Evolutionary conservation across 2,329 filamentous ascomycete species (phyloP).

Genomic region (Phialocephala subalpina): DNA sequence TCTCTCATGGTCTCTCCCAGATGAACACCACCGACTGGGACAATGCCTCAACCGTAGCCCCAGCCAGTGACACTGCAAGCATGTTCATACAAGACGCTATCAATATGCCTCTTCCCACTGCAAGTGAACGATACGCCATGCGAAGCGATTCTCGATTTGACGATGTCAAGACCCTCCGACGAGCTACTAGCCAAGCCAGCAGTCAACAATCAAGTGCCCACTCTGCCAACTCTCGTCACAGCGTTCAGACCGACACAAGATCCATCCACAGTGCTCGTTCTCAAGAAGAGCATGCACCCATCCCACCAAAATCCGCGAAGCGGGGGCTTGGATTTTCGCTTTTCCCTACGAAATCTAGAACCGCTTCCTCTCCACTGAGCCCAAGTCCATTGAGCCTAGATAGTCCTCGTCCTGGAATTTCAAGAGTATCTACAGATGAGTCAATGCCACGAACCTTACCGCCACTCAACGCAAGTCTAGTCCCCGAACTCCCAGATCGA

Average conservation of each 20-base stretch:
- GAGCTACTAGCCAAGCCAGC: conserved; percentile 7
- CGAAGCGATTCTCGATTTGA: not conserved
- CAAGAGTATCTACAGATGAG: not conserved
- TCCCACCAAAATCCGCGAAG: conserved; percentile 25
- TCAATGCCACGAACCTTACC: conserved; percentile 9
- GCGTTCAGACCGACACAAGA: not conserved
- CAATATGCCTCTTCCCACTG: not conserved
- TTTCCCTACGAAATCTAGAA: conserved; percentile 20
- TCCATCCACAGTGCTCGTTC: not conserved
- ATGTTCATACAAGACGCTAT: conserved; percentile 5
- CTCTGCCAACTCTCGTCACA: not conserved
- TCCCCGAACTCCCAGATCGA: conserved; percentile 4
- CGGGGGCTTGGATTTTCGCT: conserved; percentile 26
- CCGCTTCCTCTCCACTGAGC: not conserved
- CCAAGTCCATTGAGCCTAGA: not conserved
- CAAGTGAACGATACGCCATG: not conserved
- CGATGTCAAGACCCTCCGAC: conserved; percentile 1
- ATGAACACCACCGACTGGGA: not conserved
- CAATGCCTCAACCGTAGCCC: not conserved
- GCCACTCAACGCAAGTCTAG: not conserved
- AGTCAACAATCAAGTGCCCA: conserved; percentile 5
- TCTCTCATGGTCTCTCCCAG: not conserved
- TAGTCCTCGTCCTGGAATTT: not conserved
- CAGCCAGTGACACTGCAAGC: not conserved
- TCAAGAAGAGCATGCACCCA: not conserved